A percentile compares a stretch with the other conserved stretches of the same genome.
phyloP scores from a whole-genome alignment of 2,329 filamentous ascomycete species.

The Onygena corvina region DNA sequence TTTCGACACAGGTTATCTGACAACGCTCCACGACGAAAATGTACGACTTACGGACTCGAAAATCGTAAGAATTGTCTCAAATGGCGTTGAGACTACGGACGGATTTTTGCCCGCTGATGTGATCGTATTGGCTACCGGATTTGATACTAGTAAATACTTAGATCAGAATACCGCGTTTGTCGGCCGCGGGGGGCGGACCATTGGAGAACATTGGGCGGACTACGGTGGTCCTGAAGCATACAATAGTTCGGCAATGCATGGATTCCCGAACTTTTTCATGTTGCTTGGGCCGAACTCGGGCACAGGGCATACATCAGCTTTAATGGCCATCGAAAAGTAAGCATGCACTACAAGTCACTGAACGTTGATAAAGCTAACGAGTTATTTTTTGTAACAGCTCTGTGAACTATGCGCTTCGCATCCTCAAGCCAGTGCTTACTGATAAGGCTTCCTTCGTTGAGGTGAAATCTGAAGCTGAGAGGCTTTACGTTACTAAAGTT shows the following conservation, averaged over 20 bases:
- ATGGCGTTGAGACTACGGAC: conserved; percentile 23
- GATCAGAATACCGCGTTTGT: conserved; percentile 18
- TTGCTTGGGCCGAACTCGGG: conserved; percentile 24
- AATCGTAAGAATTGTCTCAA: conserved; percentile 36
- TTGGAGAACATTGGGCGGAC: conserved; percentile 20
- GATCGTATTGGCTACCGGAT: conserved; percentile 23
- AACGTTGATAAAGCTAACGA: background rate
- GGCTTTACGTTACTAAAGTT: conserved; percentile 35
- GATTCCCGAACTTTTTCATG: conserved; percentile 34
- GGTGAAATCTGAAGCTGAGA: conserved; percentile 37
- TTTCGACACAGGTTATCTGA: conserved; percentile 45
- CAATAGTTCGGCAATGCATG: conserved; percentile 44
- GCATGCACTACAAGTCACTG: background rate
- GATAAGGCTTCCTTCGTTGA: conserved; percentile 35
- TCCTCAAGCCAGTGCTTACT: conserved; percentile 42
- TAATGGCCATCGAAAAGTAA: conserved; percentile 48
- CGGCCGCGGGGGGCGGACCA: conserved; percentile 18
- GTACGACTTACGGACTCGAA: conserved; percentile 42
- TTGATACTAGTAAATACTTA: conserved; percentile 19
- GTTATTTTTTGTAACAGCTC: conserved; percentile 22
- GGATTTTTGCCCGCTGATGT: conserved; percentile 20
- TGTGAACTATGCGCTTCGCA: conserved; percentile 46
- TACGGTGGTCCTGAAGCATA: conserved; percentile 50
- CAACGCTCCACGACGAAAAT: conserved; percentile 39
- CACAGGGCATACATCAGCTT: conserved; percentile 37